A percentile compares a stretch with the other conserved stretches of the same genome.
phyloP scores from a whole-genome alignment of 306 rosid species.

The Fragaria iinumae region DNA sequence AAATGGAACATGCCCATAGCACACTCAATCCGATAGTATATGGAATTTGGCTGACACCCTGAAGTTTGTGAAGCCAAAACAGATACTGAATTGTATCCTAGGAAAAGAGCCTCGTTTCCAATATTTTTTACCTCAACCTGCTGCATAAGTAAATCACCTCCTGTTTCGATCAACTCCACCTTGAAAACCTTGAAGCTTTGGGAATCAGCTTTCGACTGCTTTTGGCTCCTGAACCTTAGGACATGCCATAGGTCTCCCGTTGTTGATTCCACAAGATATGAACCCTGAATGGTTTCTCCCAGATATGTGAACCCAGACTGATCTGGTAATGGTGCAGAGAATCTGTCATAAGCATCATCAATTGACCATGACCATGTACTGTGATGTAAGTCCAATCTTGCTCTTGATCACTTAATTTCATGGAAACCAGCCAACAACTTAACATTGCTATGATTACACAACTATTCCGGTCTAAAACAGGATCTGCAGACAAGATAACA shows the following conservation, averaged over 20 bases:
- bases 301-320: neutral
- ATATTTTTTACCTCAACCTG: neutral
- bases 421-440: too few relatives aligned
- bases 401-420: neutral
- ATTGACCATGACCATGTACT: neutral
- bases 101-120: neutral
- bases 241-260: slow-evolving; percentile 2
- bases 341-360: neutral
- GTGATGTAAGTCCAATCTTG: neutral
- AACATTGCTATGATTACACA: too few relatives aligned
- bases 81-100: neutral
- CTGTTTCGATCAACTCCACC: neutral
- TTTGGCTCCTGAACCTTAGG: neutral
- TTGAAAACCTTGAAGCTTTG: neutral
- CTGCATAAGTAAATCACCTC: neutral
- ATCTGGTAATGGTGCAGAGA: neutral
- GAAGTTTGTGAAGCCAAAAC: slow-evolving; percentile 1
- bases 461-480: too few relatives aligned
- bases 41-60: neutral
- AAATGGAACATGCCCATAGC: neutral
- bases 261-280: neutral
- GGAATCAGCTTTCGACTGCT: too few relatives aligned
- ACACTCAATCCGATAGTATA: neutral
- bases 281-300: too few relatives aligned
- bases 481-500: too few relatives aligned